These are phyloP conservation scores for Fusarium nygamai DNA, from an alignment of 2,329 filamentous ascomycete genomes.

Conservation along the genomic window DNA sequence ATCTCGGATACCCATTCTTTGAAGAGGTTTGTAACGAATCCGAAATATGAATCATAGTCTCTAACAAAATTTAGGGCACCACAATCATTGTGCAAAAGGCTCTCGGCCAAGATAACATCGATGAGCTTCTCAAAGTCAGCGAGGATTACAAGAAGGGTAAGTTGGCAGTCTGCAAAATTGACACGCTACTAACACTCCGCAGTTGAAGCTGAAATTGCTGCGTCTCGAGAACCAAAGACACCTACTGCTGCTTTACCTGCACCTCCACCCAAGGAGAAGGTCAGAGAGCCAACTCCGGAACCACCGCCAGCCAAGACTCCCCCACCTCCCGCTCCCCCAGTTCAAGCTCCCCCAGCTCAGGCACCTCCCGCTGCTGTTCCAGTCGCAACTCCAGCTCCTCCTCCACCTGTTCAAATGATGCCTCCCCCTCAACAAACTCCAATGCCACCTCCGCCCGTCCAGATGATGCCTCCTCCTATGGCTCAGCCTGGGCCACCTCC, in stretches of 20 bases:
- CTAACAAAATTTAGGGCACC: slow-evolving; percentile 67
- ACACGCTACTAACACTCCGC: not conserved
- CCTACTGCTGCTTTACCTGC: slow-evolving; percentile 47
- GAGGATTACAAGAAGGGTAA: slow-evolving; percentile 76
- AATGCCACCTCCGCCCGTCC: not conserved
- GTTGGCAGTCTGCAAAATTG: slow-evolving; percentile 16
- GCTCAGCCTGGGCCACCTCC: slow-evolving; percentile 34
- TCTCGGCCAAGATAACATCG: slow-evolving; percentile 89
- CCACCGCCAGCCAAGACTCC: slow-evolving; percentile 44
- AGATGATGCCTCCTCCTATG: slow-evolving; percentile 17
- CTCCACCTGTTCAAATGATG: slow-evolving; percentile 27
- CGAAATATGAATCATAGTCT: not conserved
- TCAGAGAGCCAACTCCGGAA: slow-evolving; percentile 50
- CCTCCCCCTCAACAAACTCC: slow-evolving; percentile 36
- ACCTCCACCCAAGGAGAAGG: slow-evolving; percentile 35
- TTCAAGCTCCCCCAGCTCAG: slow-evolving; percentile 24
- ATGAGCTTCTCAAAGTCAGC: slow-evolving; percentile 85
- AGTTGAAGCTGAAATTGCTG: slow-evolving; percentile 32
- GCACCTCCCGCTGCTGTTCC: slow-evolving; percentile 48
- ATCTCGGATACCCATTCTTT: slow-evolving; percentile 85
- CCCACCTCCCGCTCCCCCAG: slow-evolving; percentile 28
- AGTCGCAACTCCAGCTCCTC: slow-evolving; percentile 37
- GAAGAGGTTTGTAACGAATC: slow-evolving; percentile 73
- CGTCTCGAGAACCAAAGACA: slow-evolving; percentile 15
- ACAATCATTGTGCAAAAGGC: slow-evolving; percentile 85